Evolutionary conservation across 139 green algal genomes (phyloP).

Genomic region (Marvania coccoides): DNA sequence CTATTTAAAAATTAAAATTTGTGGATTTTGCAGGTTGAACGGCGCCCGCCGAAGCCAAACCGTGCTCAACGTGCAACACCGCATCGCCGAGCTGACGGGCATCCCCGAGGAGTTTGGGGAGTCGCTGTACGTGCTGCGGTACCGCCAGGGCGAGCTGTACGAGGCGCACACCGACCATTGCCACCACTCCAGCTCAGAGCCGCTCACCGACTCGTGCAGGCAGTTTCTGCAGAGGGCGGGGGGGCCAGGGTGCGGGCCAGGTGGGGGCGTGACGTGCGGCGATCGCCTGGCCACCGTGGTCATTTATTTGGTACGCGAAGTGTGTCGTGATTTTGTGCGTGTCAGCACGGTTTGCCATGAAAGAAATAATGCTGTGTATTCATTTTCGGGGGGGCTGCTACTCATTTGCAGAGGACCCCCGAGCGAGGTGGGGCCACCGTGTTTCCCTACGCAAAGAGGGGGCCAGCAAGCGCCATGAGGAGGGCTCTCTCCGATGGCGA

Average conservation of each 20-base stretch:
- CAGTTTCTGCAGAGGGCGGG: constrained; percentile 23
- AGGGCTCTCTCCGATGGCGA: no score
- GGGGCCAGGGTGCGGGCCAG: constrained; percentile 27
- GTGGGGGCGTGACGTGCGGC: constrained; percentile 27
- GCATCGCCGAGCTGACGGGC: constrained; percentile 19
- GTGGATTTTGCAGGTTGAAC: no score
- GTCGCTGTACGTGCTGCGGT: constrained; percentile 26
- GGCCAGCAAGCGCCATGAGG: no score
- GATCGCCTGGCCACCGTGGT: constrained; percentile 40
- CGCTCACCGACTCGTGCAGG: not conserved
- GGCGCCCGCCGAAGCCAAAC: not conserved
- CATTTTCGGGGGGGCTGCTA: no score
- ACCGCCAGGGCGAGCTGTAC: constrained; percentile 23
- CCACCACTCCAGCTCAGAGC: not conserved
- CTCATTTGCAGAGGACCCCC: no score
- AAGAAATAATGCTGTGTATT: no score
- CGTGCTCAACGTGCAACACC: constrained; percentile 19
- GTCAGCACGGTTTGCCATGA: no score
- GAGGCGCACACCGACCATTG: constrained; percentile 31
- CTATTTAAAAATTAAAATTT: no score
- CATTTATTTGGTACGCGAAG: no score
- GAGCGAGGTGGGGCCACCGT: constrained; percentile 2
- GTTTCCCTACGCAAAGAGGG: not conserved
- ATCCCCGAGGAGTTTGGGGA: constrained; percentile 29
- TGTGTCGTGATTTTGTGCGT: no score